Percentiles rank a stretch among this genome's conserved stretches.
phyloP scores from a whole-genome alignment of 495 filamentous ascomycete genomes.

The Talaromyces borbonicus region DNA sequence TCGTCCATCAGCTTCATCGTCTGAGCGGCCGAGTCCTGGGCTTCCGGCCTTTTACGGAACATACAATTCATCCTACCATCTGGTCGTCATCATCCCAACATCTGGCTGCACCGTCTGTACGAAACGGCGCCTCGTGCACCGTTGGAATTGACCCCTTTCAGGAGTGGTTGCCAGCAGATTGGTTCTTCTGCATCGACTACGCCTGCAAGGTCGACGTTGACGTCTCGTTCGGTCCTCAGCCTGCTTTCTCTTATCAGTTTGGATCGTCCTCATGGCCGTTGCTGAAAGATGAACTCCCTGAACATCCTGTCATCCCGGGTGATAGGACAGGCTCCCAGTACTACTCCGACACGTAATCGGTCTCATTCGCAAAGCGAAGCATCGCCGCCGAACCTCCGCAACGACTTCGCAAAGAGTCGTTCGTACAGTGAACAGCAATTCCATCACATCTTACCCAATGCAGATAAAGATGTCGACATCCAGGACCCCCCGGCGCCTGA shows the following conservation, averaged over 20 bases:
- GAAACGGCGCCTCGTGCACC: too few relatives aligned
- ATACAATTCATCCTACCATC: too few relatives aligned
- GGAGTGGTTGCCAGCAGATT: too few relatives aligned
- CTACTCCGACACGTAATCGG: slow-evolving; percentile 47
- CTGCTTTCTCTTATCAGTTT: not conserved
- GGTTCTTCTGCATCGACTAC: too few relatives aligned
- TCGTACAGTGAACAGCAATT: slow-evolving; percentile 37
- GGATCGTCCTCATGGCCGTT: slow-evolving; percentile 9
- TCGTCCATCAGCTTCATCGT: too few relatives aligned
- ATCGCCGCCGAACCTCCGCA: slow-evolving; percentile 20
- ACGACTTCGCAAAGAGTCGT: slow-evolving; percentile 38
- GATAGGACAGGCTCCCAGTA: slow-evolving; percentile 47
- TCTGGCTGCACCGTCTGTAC: too few relatives aligned
- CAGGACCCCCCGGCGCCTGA: slow-evolving; percentile 19
- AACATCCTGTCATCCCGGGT: slow-evolving; percentile 88
- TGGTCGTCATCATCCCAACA: too few relatives aligned
- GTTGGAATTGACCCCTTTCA: too few relatives aligned
- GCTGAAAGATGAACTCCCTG: slow-evolving; percentile 87
- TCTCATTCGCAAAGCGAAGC: slow-evolving; percentile 56
- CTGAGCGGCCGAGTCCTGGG: too few relatives aligned
- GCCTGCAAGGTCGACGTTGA: too few relatives aligned
- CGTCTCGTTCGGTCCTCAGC: not conserved
- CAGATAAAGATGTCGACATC: slow-evolving; percentile 23
- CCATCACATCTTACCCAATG: slow-evolving; percentile 23
- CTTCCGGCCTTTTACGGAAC: too few relatives aligned